Base-by-base conservation (phyloP, 1,139 yeast species). In the Pichia sp. region DNA sequence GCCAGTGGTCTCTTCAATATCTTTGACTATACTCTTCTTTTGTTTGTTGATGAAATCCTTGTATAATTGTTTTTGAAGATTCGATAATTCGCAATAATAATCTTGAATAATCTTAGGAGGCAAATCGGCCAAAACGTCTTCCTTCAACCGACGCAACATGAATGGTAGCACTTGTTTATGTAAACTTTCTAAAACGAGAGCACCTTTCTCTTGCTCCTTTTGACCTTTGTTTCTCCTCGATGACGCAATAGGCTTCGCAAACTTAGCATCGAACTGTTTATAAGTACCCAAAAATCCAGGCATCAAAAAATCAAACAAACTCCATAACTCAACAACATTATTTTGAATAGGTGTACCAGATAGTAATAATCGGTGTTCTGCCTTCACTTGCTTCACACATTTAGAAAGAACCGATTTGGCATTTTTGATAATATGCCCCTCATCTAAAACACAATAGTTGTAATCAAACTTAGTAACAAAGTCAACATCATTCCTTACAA, bases 71-170 rank as follows among this genome's bases (percentile, higher is more conserved):
- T 86, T 87, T 70, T 95, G 99, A 57, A 90, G 75, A 58, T 90
- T 96, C 65, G 96, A 89, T 60, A 95, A 76, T 63, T 93, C 98
- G 75, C 99, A 95, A 70, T 93, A 93, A 69, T 95, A 92, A 73
- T 95, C 99, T 70, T 95, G 99, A 62, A 95, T 93, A 62, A 95
- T 93, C 72, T 95, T 95, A 46, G 99, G 99, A 10, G 99, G 99
- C 62, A 95, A 77, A 70, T 95, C 99, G 1, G 95, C 86, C 57
- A 95, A 76, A 8, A 95, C 99, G 65, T 95, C 99, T 68, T 95
- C 99, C 68, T 95, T 95, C 64, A 95, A 78, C 68, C 99, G 85
- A 70, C 99, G 85, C 63, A 95, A 75, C 90, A 95, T 85, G 70
- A 95, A 95, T 32, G 99, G 99, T 53, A 95, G 76, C 0, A 90